Evolutionary conservation across 1,284 basidiomycete species (phyloP).

Genomic region (Austropuccinia psidii): DNA sequence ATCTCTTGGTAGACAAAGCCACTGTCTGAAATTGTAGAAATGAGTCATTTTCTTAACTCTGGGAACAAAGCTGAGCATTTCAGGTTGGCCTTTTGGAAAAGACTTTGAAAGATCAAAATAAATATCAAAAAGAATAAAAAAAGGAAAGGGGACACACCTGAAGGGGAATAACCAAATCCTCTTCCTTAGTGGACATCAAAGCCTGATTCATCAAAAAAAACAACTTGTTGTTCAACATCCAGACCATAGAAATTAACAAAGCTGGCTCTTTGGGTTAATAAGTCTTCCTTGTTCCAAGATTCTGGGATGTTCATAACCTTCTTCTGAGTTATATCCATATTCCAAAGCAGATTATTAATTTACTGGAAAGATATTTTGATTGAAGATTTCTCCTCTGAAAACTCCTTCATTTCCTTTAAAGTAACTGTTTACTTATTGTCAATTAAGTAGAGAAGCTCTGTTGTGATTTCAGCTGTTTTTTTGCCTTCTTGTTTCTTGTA

Average conservation of each 20-base stretch:
- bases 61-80: not conserved
- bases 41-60: too few species aligned
- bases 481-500: too few species aligned
- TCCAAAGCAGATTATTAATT: not conserved
- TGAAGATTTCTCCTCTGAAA: too few species aligned
- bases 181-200: not conserved
- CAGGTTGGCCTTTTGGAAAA: not conserved
- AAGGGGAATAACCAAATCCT: not conserved
- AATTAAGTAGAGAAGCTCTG: too few species aligned
- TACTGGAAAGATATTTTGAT: too few species aligned
- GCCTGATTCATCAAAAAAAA: not conserved
- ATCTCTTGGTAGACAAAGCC: too few species aligned
- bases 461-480: too few species aligned
- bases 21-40: too few species aligned
- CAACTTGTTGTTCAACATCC: not conserved
- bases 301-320: not conserved
- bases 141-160: not conserved
- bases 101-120: not conserved
- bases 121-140: not conserved
- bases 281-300: not conserved
- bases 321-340: conserved; percentile 10
- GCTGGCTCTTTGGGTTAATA: not conserved
- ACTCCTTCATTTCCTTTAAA: too few species aligned
- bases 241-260: not conserved
- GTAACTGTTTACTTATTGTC: too few species aligned